Evolutionary conservation across 2,329 filamentous ascomycete species (phyloP).

Genomic region (Ophiostoma triangulosporum): DNA sequence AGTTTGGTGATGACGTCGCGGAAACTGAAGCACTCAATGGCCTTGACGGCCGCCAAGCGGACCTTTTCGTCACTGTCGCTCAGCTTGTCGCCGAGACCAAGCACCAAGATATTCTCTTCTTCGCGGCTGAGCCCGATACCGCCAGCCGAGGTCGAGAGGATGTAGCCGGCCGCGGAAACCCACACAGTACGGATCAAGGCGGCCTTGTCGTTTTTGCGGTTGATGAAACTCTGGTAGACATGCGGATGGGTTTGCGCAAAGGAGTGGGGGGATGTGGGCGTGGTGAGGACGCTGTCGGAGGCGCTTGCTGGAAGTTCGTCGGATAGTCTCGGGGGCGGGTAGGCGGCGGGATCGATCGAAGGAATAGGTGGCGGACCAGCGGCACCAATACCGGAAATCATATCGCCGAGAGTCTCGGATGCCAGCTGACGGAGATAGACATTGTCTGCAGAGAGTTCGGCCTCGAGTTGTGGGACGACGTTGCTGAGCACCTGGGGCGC

Average conservation of each 20-base stretch:
- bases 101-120: conserved; percentile 65
- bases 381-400: conserved; percentile 85
- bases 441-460: conserved; percentile 83
- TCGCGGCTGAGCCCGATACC: conserved; percentile 75
- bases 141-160: conserved; percentile 81
- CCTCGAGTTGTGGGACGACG: conserved; percentile 85
- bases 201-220: conserved; percentile 76
- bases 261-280: conserved; percentile 74
- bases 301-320: conserved; percentile 39
- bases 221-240: conserved; percentile 74
- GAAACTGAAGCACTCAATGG: conserved; percentile 69
- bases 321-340: conserved; percentile 59
- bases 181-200: conserved; percentile 71
- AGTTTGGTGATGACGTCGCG: conserved; percentile 71
- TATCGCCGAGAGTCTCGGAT: conserved; percentile 88
- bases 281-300: conserved; percentile 54
- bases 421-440: conserved; percentile 74
- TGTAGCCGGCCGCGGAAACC: conserved; percentile 72
- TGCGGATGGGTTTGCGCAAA: conserved; percentile 70
- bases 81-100: conserved; percentile 64
- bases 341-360: conserved; percentile 65
- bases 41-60: conserved; percentile 74
- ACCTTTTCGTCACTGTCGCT: conserved; percentile 86
- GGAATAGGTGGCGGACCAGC: conserved; percentile 68
- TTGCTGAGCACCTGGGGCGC: conserved; percentile 80